Percentiles rank a stretch among this genome's conserved stretches.
Conservation (phyloP, 805 yeast genomes). For the Isabelozyma gotoi region DNA sequence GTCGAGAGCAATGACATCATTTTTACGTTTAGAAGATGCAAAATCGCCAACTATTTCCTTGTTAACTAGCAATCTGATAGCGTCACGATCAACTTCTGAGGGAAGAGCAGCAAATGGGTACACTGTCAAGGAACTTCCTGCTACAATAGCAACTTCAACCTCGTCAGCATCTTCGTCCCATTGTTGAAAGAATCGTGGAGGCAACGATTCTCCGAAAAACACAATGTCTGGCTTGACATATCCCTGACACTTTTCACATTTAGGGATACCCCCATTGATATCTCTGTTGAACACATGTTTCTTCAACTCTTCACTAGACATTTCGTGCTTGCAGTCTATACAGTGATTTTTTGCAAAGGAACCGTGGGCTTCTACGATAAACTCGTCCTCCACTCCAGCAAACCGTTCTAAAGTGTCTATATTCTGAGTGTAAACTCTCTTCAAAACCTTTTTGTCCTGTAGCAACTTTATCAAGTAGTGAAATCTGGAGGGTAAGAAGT, state of each 20-base stretch:
- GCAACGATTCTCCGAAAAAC: conserved; percentile 89
- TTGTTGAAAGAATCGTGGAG: conserved; percentile 60
- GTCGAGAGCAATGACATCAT: conserved; percentile 61
- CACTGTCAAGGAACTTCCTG: conserved; percentile 90
- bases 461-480: conserved; percentile 71
- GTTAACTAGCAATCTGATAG: conserved; percentile 68
- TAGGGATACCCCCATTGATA: conserved; percentile 44
- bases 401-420: conserved; percentile 88
- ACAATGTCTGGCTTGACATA: conserved; percentile 91
- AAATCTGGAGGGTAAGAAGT: conserved; percentile 77
- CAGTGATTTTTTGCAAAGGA: conserved; percentile 86
- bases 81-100: conserved; percentile 46
- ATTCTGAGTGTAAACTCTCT: conserved; percentile 85
- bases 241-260: conserved; percentile 67
- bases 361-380: conserved; percentile 90
- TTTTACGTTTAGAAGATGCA: conserved; percentile 41
- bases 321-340: conserved; percentile 63
- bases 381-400: conserved; percentile 69
- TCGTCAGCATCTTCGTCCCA: conserved; percentile 61
- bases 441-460: conserved; percentile 59
- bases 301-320: conserved; percentile 48
- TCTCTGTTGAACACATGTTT: conserved; percentile 27
- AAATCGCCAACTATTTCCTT: conserved; percentile 79
- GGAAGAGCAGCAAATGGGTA: conserved; percentile 90
- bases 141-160: conserved; percentile 75